Base-by-base conservation (phyloP, 192 early-diverging fungal species). In the Coemansia sp. region DNA sequence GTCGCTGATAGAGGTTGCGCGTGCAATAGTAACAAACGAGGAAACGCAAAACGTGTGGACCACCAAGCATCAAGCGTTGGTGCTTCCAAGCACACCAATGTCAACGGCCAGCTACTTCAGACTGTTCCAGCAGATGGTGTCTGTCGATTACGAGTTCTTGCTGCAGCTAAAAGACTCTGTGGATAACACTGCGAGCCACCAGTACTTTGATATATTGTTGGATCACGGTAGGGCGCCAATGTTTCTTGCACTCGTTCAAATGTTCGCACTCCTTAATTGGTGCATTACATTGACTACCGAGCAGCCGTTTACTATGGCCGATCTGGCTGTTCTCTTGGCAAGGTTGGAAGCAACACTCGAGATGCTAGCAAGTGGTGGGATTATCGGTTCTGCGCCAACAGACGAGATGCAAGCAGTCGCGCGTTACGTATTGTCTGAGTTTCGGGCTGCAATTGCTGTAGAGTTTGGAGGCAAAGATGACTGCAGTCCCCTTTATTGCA, bases 161-260 rank as follows among this genome's bases (percentile, higher is more conserved):
- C 46, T 68, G 23, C 31, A 61, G 13, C 46, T 68, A 20, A 68
- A 68, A 21, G 37, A 23, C 23, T 25, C n/a, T 37, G 43, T 21
- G 3, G 30, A 30, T 15, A 20, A 35, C 30, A 9, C 26, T 7
- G 31, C 26, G 10, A 39, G 34, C 15, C 49, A 31, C 1, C 58
- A 34, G n/a, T 49, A 60, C n/a, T 68, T 68, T 55, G 66, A 68
- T 16, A 49, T n/a, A 8, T 13, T 68, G 43, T 37, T 68, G 34
- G 58, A 68, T 37, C 58, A 59, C 37, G 42, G 33, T 25, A 68
- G 52, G 12, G 66, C 66, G 37, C 66, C 58, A 21, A 68, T 68
- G 66, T 68, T 68, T n/a, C 26, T 68, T 58, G 66, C 66, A 12
- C 66, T 68, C 7, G 66, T 68, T 2, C 66, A 68, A 37, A 48